Conservation (phyloP, 345 rosid species). For the Pugionium cornutum region DNA sequence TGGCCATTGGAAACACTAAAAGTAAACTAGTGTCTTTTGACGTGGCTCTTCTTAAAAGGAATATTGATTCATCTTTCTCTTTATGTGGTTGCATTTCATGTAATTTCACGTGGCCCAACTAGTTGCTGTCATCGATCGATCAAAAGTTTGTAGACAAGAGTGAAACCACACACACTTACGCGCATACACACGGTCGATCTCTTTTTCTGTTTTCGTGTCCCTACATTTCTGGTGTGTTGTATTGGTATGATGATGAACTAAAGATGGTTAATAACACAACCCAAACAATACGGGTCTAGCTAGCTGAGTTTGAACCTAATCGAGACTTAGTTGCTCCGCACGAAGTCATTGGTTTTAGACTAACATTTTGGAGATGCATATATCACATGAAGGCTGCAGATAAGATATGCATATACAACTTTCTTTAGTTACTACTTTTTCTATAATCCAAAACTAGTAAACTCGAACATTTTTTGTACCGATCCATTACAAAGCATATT, state of each 20-base stretch:
- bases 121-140: conserved; percentile 33
- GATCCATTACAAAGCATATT: conserved; percentile 7
- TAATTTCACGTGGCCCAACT: conserved; percentile 42
- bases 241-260: conserved; percentile 22
- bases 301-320: background rate
- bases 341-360: too few relatives aligned
- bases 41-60: too few relatives aligned
- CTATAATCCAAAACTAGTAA: background rate
- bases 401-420: background rate
- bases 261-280: conserved; percentile 9
- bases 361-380: too few relatives aligned
- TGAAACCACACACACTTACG: conserved; percentile 30
- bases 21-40: background rate
- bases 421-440: background rate
- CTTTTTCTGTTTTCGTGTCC: conserved; percentile 34
- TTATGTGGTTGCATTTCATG: conserved; percentile 36
- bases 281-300: conserved; percentile 30
- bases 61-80: background rate
- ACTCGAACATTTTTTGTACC: background rate
- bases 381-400: too few relatives aligned
- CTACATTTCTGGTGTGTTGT: conserved; percentile 30
- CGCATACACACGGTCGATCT: conserved; percentile 40
- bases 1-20: conserved; percentile 14
- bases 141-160: conserved; percentile 37
- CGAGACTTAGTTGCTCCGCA: too few relatives aligned